These are phyloP conservation scores for Mycena metata DNA, from an alignment of 768 basidiomycete genomes.

Conservation along the genomic window DNA sequence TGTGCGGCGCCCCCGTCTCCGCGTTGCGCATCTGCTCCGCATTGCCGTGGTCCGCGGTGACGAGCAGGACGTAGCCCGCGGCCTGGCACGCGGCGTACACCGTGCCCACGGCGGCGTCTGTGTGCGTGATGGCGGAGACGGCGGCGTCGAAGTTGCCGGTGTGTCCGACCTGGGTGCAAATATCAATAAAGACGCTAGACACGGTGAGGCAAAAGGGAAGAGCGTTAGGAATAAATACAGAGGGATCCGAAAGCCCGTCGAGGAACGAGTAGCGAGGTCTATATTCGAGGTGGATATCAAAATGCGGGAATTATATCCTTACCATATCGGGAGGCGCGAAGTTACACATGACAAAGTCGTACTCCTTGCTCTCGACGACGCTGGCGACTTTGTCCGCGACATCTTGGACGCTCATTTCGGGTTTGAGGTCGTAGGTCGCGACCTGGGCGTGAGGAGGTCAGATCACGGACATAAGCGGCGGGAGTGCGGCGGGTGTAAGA, in stretches of 20 bases:
- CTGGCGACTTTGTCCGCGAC: conserved; percentile 96
- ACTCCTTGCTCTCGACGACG: conserved; percentile 73
- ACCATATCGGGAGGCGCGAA: conserved; percentile 99
- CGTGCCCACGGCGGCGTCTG: conserved; percentile 90
- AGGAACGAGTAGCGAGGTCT: not conserved
- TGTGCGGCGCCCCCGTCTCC: conserved; percentile 88
- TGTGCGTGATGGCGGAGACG: conserved; percentile 87
- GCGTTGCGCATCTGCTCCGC: conserved; percentile 94
- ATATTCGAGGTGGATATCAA: conserved; percentile 28
- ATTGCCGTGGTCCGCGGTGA: conserved; percentile 97
- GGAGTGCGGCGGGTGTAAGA: too few species aligned
- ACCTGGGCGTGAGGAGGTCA: conserved; percentile 52
- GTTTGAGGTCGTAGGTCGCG: conserved; percentile 93
- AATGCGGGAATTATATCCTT: too few species aligned
- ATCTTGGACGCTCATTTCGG: conserved; percentile 88
- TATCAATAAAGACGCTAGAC: not conserved
- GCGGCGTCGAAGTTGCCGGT: conserved; percentile 94
- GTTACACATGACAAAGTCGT: conserved; percentile 98
- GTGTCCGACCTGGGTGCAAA: conserved; percentile 79
- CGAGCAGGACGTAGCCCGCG: conserved; percentile 86
- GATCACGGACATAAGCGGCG: too few species aligned
- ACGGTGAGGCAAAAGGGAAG: not conserved
- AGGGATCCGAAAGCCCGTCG: conserved; percentile 68
- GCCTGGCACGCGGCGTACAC: conserved; percentile 88
- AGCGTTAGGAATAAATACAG: conserved; percentile 74